phyloP scores from a whole-genome alignment of 164 flowering plant genomes.

The Amborella trichopoda region DNA sequence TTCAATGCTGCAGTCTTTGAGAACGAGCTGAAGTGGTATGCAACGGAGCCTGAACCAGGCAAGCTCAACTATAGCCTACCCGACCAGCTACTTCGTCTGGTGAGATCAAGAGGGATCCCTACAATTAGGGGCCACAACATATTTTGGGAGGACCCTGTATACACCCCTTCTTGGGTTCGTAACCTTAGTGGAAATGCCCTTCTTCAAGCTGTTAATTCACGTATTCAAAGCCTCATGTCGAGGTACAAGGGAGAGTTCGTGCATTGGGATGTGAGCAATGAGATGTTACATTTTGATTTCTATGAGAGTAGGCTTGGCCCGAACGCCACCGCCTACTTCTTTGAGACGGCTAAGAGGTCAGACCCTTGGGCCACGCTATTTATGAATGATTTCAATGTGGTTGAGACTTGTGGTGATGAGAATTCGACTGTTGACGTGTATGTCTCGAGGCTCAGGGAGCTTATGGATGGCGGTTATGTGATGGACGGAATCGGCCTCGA shows the following conservation, averaged over 20 bases:
- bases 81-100: constrained; percentile 62
- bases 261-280: constrained; percentile 97
- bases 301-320: constrained; percentile 65
- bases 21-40: constrained; percentile 92
- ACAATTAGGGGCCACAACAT: constrained; percentile 79
- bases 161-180: constrained; percentile 71
- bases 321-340: constrained; percentile 50
- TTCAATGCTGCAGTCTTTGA: constrained; percentile 94
- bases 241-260: constrained; percentile 62
- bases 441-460: constrained; percentile 40
- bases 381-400: constrained; percentile 86
- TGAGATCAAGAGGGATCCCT: constrained; percentile 42
- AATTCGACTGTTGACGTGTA: constrained; percentile 74
- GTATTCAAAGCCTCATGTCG: constrained; percentile 64
- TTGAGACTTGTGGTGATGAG: constrained; percentile 75
- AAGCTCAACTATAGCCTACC: constrained; percentile 57
- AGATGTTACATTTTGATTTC: constrained; percentile 81
- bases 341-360: constrained; percentile 37
- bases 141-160: constrained; percentile 86
- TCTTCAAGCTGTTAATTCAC: constrained; percentile 32
- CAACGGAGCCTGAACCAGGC: constrained; percentile 65
- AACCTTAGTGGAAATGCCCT: constrained; percentile 45
- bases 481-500: constrained; percentile 85
- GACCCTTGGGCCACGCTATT: constrained; percentile 77
- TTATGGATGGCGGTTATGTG: constrained; percentile 33